phyloP scores from a whole-genome alignment of 2,329 filamentous ascomycete species.

The Dissoconium aciculare region DNA sequence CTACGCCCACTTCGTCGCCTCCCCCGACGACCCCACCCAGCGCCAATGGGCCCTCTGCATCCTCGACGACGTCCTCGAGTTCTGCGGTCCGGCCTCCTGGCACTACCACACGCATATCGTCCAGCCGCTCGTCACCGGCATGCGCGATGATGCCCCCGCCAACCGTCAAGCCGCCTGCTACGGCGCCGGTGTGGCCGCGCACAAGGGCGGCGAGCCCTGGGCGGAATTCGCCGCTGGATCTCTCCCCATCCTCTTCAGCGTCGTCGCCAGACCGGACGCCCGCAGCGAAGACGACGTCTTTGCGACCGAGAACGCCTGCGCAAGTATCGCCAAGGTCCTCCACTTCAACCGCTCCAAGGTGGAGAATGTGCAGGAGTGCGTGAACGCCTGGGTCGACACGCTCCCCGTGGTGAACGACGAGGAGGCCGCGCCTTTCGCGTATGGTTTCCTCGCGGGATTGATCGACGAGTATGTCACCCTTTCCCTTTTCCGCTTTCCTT shows the following conservation, averaged over 20 bases:
- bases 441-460: constrained; percentile 76
- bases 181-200: constrained; percentile 86
- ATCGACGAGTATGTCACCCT: constrained; percentile 71
- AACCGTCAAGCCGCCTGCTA: constrained; percentile 95
- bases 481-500: neutral
- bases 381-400: constrained; percentile 77
- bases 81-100: constrained; percentile 80
- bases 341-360: constrained; percentile 75
- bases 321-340: constrained; percentile 90
- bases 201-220: constrained; percentile 79
- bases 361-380: constrained; percentile 57
- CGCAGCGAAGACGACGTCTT: constrained; percentile 88
- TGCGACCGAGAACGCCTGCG: constrained; percentile 93
- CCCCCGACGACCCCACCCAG: constrained; percentile 75
- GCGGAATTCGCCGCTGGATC: constrained; percentile 70
- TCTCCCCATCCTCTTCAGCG: constrained; percentile 70
- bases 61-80: constrained; percentile 94
- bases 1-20: constrained; percentile 73
- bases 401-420: constrained; percentile 89
- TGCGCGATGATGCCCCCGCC: constrained; percentile 71
- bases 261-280: constrained; percentile 64
- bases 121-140: constrained; percentile 71
- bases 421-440: constrained; percentile 91
- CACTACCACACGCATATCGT: constrained; percentile 76
- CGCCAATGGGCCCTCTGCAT: constrained; percentile 98